Evolutionary conservation across 148 eudicot species (phyloP).

Genomic region (Diospyros lotus): DNA sequence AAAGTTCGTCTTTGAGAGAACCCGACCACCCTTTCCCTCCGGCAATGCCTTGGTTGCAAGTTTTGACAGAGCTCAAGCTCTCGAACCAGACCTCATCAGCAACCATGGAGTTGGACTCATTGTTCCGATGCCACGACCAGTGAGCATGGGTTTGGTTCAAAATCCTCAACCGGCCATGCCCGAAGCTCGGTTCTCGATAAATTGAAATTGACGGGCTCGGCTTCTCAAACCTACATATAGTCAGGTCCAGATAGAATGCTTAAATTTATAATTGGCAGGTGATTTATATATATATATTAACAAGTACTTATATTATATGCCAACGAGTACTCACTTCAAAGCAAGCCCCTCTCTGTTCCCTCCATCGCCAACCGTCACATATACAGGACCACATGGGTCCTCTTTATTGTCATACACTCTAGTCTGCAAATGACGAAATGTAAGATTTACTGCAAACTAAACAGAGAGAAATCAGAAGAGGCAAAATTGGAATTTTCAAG

Average conservation of each 20-base stretch:
- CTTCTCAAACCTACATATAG: slow-evolving; percentile 24
- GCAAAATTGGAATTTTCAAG: too few relatives aligned
- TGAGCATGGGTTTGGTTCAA: slow-evolving; percentile 48
- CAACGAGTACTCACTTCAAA: slow-evolving; percentile 20
- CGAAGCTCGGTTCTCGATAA: slow-evolving; percentile 71
- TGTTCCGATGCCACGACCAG: slow-evolving; percentile 65
- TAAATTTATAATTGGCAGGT: too few relatives aligned
- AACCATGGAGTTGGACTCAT: slow-evolving; percentile 26
- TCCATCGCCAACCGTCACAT: slow-evolving; percentile 49
- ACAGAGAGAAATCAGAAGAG: too few relatives aligned
- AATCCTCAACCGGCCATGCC: slow-evolving; percentile 49
- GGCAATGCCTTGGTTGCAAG: slow-evolving; percentile 23
- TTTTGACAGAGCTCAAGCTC: slow-evolving; percentile 29
- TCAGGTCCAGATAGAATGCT: too few relatives aligned
- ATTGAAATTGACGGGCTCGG: slow-evolving; percentile 36
- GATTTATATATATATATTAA: too few relatives aligned
- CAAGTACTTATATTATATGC: too few relatives aligned
- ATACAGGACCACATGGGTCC: slow-evolving; percentile 36
- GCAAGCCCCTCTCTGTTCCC: slow-evolving; percentile 61
- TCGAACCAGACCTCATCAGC: slow-evolving; percentile 42
- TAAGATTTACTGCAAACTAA: too few relatives aligned
- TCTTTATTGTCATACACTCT: slow-evolving; percentile 36
- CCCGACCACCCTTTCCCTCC: neutral
- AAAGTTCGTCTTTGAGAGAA: slow-evolving; percentile 21
- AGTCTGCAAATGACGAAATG: too few relatives aligned